A percentile compares a stretch with the other conserved stretches of the same genome.
phyloP scores from a whole-genome alignment of 2,329 filamentous ascomycete species.

The Sporothrix sp. region DNA sequence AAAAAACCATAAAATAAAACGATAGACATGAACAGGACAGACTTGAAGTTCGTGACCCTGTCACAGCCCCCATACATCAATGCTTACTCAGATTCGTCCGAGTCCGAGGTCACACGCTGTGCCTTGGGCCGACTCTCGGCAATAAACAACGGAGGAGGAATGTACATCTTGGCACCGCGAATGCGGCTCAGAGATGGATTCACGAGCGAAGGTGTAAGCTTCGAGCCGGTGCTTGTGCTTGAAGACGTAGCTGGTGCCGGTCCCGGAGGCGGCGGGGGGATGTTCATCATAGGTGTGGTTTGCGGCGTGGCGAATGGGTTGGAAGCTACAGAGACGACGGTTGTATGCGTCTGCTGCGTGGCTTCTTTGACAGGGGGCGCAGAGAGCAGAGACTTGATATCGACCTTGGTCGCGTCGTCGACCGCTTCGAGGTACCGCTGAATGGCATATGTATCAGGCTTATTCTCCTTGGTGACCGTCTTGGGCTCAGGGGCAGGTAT shows the following conservation, averaged over 20 bases:
- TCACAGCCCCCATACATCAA: not conserved
- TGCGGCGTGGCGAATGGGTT: not conserved
- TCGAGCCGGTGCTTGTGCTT: not conserved
- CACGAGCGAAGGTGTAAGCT: conserved; percentile 23
- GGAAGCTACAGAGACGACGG: not conserved
- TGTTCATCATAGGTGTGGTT: conserved; percentile 1
- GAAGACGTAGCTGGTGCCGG: not conserved
- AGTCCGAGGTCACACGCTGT: not conserved
- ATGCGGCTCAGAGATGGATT: conserved; percentile 32
- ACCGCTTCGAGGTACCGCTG: conserved; percentile 29
- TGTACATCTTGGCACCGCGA: conserved; percentile 32
- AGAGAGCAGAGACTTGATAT: conserved; percentile 18
- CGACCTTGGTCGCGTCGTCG: conserved; percentile 18
- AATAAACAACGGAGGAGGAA: conserved; percentile 28
- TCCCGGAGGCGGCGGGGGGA: conserved; percentile 21
- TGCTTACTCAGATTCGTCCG: not conserved
- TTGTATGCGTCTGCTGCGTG: not conserved
- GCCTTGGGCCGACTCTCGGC: not conserved
- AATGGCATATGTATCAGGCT: conserved; percentile 26
- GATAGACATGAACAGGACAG: no score
- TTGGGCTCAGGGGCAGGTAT: not conserved
- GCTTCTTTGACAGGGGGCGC: not conserved
- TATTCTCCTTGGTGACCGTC: not conserved
- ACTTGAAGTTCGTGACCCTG: no score
- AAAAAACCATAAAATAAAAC: no score